Conservation (phyloP, 73 alveolate species). For the Diophrys appendiculata region DNA sequence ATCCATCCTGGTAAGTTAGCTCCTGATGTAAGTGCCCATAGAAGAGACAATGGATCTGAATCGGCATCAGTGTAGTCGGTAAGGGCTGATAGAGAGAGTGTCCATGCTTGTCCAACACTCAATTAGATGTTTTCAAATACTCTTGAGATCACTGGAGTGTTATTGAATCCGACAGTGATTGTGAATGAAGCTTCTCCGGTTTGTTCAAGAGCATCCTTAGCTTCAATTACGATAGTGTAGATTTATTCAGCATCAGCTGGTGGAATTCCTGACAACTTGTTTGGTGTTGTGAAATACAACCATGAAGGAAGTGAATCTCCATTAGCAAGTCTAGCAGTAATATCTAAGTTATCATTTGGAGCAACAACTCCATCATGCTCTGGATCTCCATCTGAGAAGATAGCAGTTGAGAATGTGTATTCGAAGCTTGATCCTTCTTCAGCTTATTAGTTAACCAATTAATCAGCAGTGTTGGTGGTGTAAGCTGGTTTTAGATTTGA, state of each 20-base stretch:
- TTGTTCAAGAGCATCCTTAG: not conserved
- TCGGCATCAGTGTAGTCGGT: too few relatives aligned
- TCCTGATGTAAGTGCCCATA: too few relatives aligned
- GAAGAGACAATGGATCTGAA: too few relatives aligned
- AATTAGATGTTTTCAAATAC: too few relatives aligned
- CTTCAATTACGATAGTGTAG: not conserved
- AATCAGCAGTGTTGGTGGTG: not conserved
- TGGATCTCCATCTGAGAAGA: not conserved
- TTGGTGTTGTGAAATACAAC: not conserved
- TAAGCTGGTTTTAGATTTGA: not conserved
- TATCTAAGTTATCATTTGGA: not conserved
- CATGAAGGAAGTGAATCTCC: not conserved
- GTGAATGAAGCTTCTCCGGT: not conserved
- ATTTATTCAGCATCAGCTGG: not conserved
- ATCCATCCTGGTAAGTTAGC: too few relatives aligned
- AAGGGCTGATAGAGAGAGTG: too few relatives aligned
- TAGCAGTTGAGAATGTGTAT: not conserved
- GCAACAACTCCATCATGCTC: not conserved
- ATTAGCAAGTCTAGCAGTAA: not conserved
- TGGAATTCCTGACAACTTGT: not conserved
- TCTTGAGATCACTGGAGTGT: too few relatives aligned
- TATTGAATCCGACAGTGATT: not conserved
- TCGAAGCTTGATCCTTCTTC: not conserved
- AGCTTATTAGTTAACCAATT: not conserved
- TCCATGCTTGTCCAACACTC: too few relatives aligned